phyloP scores from a whole-genome alignment of 139 green algal genomes.

The Pleodorina starrii region DNA sequence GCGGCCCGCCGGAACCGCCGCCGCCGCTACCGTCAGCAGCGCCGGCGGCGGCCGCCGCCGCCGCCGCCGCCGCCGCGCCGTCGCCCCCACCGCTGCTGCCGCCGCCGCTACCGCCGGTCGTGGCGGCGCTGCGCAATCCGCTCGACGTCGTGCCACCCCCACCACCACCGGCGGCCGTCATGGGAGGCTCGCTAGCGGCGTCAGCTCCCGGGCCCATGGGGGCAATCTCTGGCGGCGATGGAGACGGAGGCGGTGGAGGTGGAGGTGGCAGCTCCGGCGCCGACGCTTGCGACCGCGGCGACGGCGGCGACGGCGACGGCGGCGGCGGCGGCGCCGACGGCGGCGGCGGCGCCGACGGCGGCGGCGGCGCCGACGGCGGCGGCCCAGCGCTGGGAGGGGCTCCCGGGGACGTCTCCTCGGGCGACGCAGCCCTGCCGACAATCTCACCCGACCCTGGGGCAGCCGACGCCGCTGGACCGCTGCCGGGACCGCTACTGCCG shows the following conservation, averaged over 20 bases:
- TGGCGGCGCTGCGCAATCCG: too few species aligned
- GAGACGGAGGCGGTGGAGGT: neutral
- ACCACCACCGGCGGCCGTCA: neutral
- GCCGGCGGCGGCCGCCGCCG: neutral
- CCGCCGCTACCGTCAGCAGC: neutral
- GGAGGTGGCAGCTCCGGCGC: too few species aligned
- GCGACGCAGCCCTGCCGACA: too few species aligned
- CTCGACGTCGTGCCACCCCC: neutral
- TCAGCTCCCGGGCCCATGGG: neutral
- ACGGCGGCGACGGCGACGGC: neutral
- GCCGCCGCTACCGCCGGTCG: too few species aligned
- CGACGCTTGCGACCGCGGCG: too few species aligned
- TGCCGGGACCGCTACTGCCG: neutral
- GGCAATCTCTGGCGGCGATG: neutral
- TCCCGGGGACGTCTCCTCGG: too few species aligned
- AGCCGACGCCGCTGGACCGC: neutral
- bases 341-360: neutral
- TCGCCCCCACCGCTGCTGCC: too few species aligned
- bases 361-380: too few species aligned
- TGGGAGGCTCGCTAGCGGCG: neutral
- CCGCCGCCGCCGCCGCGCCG: neutral
- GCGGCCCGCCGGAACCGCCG: neutral
- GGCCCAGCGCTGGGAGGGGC: too few species aligned
- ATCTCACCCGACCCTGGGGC: neutral
- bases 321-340: neutral